phyloP scores from a whole-genome alignment of 129 eudicot genomes.

The Sambucus nigra region DNA sequence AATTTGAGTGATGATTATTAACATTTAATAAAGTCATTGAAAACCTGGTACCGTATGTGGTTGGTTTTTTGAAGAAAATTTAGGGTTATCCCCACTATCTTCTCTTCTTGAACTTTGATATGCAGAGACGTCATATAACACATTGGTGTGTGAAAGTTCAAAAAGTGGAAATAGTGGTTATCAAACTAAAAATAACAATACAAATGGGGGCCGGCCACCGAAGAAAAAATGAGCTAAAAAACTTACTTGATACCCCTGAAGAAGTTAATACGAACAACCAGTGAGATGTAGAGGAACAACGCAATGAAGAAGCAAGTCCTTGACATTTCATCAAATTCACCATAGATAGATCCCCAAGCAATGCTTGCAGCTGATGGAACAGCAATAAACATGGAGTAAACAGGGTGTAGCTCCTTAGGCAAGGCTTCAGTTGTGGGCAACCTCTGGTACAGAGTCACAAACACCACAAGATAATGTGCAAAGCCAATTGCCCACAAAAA shows the following conservation, averaged over 20 bases:
- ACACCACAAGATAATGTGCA: slow-evolving; percentile 84
- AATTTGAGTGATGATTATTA: too few relatives aligned
- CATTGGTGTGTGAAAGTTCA: too few relatives aligned
- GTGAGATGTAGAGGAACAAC: slow-evolving; percentile 58
- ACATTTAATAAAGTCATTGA: too few relatives aligned
- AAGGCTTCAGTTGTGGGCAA: slow-evolving; percentile 83
- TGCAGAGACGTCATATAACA: too few relatives aligned
- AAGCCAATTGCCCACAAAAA: slow-evolving; percentile 90
- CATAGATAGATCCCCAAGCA: slow-evolving; percentile 83
- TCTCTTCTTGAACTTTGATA: too few relatives aligned
- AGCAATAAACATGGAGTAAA: slow-evolving; percentile 91
- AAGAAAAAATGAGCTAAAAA: neutral
- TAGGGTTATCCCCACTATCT: too few relatives aligned
- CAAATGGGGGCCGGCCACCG: too few relatives aligned
- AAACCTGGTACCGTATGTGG: too few relatives aligned
- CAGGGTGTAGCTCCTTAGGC: slow-evolving; percentile 95
- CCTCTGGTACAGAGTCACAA: slow-evolving; percentile 83
- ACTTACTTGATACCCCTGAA: slow-evolving; percentile 76
- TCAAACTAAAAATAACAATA: too few relatives aligned
- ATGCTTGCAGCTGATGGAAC: slow-evolving; percentile 91
- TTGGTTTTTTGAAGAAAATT: neutral
- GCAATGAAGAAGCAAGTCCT: slow-evolving; percentile 91
- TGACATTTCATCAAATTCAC: slow-evolving; percentile 72
- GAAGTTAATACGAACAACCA: slow-evolving; percentile 82
- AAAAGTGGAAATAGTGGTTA: too few relatives aligned